Conservation (phyloP, 768 basidiomycete genomes). For the Phaeotremella fagi region DNA sequence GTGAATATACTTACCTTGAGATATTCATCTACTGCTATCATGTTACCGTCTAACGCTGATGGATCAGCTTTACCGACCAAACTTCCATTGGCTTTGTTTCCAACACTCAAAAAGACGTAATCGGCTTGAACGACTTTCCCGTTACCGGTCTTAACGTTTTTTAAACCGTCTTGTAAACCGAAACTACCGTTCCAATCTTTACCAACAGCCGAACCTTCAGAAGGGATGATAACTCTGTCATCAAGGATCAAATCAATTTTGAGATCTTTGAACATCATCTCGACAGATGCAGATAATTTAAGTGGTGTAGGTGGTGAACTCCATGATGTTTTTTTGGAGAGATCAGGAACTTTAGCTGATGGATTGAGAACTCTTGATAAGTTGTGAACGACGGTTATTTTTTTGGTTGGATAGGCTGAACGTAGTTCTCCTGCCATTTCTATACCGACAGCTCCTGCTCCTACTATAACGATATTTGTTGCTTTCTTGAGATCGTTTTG, state of each 20-base stretch:
- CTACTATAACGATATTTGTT: constrained; percentile 59
- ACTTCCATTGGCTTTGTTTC: constrained; percentile 33
- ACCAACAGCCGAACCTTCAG: background rate
- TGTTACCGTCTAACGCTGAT: constrained; percentile 21
- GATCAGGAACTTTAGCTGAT: background rate
- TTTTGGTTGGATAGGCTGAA: constrained; percentile 22
- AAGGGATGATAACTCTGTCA: constrained; percentile 27
- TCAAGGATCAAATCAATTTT: constrained; percentile 35
- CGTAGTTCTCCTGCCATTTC: constrained; percentile 43
- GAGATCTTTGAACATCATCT: constrained; percentile 17
- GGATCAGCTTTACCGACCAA: constrained; percentile 29
- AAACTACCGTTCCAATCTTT: constrained; percentile 28
- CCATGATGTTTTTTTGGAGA: constrained; percentile 1
- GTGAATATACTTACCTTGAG: constrained; percentile 21
- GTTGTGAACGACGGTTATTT: constrained; percentile 40
- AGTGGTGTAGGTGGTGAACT: constrained; percentile 16
- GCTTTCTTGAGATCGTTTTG: constrained; percentile 55
- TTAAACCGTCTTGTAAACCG: constrained; percentile 24
- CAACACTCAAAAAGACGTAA: constrained; percentile 38
- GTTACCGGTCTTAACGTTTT: constrained; percentile 21
- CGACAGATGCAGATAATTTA: constrained; percentile 34
- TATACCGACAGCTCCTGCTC: constrained; percentile 69
- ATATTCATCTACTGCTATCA: constrained; percentile 38
- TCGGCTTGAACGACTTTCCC: constrained; percentile 37
- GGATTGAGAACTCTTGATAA: constrained; percentile 23